Conservation (phyloP, 805 yeast species). For the Lachancea lanzarotensis region DNA sequence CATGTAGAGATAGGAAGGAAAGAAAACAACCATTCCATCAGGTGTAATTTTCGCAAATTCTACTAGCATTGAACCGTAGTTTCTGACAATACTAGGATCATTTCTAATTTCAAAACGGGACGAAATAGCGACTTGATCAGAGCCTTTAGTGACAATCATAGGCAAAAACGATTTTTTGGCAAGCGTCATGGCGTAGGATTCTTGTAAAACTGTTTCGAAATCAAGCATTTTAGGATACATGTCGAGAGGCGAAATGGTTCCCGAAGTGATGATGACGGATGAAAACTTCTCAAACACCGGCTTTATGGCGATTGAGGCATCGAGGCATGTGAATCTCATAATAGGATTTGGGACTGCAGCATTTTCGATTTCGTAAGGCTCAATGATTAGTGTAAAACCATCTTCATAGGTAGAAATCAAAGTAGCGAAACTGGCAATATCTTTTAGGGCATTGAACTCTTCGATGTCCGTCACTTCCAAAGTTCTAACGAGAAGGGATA, state of each 20-base stretch:
- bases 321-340: conserved; percentile 85
- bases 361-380: conserved; percentile 92
- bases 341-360: conserved; percentile 97
- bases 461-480: conserved; percentile 83
- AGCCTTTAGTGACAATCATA: conserved; percentile 92
- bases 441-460: conserved; percentile 87
- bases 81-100: conserved; percentile 96
- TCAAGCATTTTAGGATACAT: conserved; percentile 98
- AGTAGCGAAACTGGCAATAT: conserved; percentile 95
- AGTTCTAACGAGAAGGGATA: conserved; percentile 82
- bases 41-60: conserved; percentile 95
- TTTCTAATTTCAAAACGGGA: conserved; percentile 95
- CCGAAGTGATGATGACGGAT: conserved; percentile 91
- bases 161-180: conserved; percentile 91
- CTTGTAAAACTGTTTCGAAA: conserved; percentile 88
- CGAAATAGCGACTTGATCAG: conserved; percentile 95
- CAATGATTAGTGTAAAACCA: conserved; percentile 86
- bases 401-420: conserved; percentile 89
- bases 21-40: conserved; percentile 96
- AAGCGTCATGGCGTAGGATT: conserved; percentile 92
- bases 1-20: conserved; percentile 96
- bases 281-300: conserved; percentile 93
- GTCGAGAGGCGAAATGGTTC: conserved; percentile 96
- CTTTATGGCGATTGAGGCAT: conserved; percentile 95
- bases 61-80: conserved; percentile 85